Percentiles rank a stretch among this genome's conserved stretches.
phyloP scores from a whole-genome alignment of 176 grass and related monocot species.

The Tillandsia fasciculata region DNA sequence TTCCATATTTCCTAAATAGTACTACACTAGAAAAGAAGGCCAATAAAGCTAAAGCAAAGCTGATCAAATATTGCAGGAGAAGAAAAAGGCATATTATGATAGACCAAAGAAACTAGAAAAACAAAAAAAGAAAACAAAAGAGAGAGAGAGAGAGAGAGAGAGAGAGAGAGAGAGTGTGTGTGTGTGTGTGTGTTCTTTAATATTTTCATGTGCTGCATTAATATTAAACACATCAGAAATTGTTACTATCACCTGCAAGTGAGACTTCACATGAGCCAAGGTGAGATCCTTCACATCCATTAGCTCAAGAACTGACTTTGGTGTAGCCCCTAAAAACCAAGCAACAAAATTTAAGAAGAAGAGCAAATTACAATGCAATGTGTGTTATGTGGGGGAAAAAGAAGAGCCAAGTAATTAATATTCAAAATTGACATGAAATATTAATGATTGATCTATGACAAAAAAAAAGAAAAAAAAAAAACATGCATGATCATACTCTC shows the following conservation, averaged over 20 bases:
- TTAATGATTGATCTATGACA: not conserved
- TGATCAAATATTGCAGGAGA: not conserved
- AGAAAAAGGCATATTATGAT: not conserved
- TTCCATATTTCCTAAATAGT: not conserved
- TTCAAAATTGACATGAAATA: not conserved
- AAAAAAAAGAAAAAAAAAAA: not conserved
- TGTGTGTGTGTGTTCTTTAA: too few relatives aligned
- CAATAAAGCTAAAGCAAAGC: not conserved
- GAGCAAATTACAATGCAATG: not conserved
- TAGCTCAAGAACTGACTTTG: slow-evolving; percentile 72
- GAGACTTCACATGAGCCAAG: slow-evolving; percentile 76
- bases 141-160: too few relatives aligned
- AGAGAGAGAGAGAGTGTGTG: too few relatives aligned
- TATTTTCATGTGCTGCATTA: slow-evolving; percentile 6
- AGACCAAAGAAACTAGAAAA: not conserved
- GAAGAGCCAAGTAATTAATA: slow-evolving; percentile 24
- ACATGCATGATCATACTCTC: slow-evolving; percentile 10
- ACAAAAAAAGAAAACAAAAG: not conserved
- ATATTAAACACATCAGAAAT: slow-evolving; percentile 1
- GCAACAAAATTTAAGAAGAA: not conserved
- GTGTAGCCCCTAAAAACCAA: slow-evolving; percentile 39
- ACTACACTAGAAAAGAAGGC: not conserved
- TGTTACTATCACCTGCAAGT: slow-evolving; percentile 45
- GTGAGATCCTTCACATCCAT: slow-evolving; percentile 85
- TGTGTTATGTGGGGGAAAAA: slow-evolving; percentile 11